Evolutionary conservation across 2,329 filamentous ascomycete genomes (phyloP).

Genomic region (Hypoxylon sp.): DNA sequence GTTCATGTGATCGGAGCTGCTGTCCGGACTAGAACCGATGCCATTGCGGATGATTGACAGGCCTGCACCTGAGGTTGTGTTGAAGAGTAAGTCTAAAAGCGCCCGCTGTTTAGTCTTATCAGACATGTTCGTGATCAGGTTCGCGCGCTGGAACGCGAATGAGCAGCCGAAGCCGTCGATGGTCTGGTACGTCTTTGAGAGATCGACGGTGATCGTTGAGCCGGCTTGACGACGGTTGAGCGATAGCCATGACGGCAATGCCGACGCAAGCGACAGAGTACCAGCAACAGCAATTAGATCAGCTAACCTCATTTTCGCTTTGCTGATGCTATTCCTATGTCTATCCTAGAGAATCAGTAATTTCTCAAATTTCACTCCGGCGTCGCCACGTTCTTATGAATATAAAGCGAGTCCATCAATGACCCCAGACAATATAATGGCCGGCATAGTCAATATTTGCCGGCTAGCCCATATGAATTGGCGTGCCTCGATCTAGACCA

Average conservation of each 20-base stretch:
- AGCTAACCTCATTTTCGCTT: constrained; percentile 43
- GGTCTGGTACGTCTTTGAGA: constrained; percentile 60
- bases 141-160: constrained; percentile 62
- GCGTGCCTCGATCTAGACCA: constrained; percentile 41
- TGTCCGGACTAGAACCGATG: constrained; percentile 60
- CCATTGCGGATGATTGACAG: constrained; percentile 63
- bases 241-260: constrained; percentile 46
- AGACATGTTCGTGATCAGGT: constrained; percentile 59
- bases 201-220: constrained; percentile 58
- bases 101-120: constrained; percentile 58
- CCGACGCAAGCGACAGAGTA: constrained; percentile 43
- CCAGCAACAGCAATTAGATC: constrained; percentile 37
- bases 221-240: constrained; percentile 43
- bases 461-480: constrained; percentile 36
- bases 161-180: constrained; percentile 64
- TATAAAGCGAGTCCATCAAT: background rate
- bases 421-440: constrained; percentile 5
- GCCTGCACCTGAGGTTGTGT: constrained; percentile 60
- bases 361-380: constrained; percentile 6
- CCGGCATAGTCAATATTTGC: constrained; percentile 26
- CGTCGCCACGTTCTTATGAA: constrained; percentile 29
- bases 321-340: background rate
- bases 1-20: constrained; percentile 57
- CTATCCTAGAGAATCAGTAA: background rate
- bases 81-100: constrained; percentile 62